Evolutionary conservation across 228 moss, liverwort and hornwort species (phyloP).

Genomic region (Sphagnum magellanicum): DNA sequence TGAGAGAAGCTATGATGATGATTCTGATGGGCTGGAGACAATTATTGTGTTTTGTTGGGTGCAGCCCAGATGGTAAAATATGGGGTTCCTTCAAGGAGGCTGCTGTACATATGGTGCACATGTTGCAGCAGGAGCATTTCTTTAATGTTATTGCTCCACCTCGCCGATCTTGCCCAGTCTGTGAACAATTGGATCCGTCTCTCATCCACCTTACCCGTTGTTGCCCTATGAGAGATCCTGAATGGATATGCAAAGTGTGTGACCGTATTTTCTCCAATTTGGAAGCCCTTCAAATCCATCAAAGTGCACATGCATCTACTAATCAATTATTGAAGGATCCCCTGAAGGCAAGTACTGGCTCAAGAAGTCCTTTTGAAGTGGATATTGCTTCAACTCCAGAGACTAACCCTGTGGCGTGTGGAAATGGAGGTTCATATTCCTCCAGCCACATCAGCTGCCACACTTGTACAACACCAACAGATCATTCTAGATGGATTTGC

Average conservation of each 20-base stretch:
- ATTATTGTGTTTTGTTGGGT: constrained; percentile 10
- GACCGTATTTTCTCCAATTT: not conserved
- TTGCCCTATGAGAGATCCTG: not conserved
- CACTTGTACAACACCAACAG: no score
- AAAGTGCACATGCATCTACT: constrained; percentile 3
- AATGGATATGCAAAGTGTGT: constrained; percentile 3
- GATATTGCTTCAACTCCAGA: not conserved
- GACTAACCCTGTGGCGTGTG: not conserved
- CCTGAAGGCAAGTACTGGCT: no score
- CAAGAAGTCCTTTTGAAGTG: not conserved
- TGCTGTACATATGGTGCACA: constrained; percentile 25
- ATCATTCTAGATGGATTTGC: not conserved
- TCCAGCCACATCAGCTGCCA: not conserved
- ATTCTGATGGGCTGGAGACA: not conserved
- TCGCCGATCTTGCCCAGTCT: not conserved
- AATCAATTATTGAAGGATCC: no score
- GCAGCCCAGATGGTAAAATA: constrained; percentile 40
- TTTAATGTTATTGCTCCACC: constrained; percentile 2
- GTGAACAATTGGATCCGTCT: constrained; percentile 1
- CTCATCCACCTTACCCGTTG: not conserved
- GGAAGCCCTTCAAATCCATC: constrained; percentile 4
- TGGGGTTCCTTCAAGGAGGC: constrained; percentile 47
- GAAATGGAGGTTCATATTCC: not conserved
- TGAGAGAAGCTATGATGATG: not conserved
- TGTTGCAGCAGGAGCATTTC: constrained; percentile 12